Conservation (phyloP, 306 rosid species). For the Cicer arietinum region DNA sequence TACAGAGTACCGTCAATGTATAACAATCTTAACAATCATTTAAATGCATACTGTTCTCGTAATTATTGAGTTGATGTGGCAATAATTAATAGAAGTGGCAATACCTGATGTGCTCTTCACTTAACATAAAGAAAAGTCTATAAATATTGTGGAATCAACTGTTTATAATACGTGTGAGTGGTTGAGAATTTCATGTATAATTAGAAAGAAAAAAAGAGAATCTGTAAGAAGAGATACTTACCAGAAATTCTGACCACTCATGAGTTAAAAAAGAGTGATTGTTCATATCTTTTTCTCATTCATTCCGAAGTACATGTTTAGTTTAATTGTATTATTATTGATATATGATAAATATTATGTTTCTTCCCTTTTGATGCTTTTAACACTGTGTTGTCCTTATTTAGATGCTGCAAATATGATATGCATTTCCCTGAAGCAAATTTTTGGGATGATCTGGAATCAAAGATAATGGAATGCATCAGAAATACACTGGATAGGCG, state of each 20-base stretch:
- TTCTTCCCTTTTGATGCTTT: slow-evolving; percentile 40
- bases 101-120: background rate
- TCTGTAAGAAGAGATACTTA: slow-evolving; percentile 12
- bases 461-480: slow-evolving; percentile 87
- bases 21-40: slow-evolving; percentile 31
- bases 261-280: slow-evolving; percentile 5
- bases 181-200: slow-evolving; percentile 37
- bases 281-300: slow-evolving; percentile 40
- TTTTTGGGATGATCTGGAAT: slow-evolving; percentile 97
- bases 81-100: background rate
- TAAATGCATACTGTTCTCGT: slow-evolving; percentile 30
- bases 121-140: slow-evolving; percentile 19
- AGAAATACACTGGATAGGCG: slow-evolving; percentile 97
- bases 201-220: slow-evolving; percentile 3
- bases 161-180: slow-evolving; percentile 5
- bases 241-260: slow-evolving; percentile 29
- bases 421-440: slow-evolving; percentile 78
- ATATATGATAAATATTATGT: slow-evolving; percentile 31
- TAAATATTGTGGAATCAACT: slow-evolving; percentile 38
- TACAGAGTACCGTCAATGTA: slow-evolving; percentile 11
- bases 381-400: slow-evolving; percentile 45
- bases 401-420: slow-evolving; percentile 96
- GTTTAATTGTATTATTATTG: slow-evolving; percentile 27
- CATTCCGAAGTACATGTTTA: slow-evolving; percentile 28
- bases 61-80: slow-evolving; percentile 29